These are phyloP conservation scores for Podaxis carcinomalis DNA, from an alignment of 768 basidiomycete genomes.

Conservation along the genomic window DNA sequence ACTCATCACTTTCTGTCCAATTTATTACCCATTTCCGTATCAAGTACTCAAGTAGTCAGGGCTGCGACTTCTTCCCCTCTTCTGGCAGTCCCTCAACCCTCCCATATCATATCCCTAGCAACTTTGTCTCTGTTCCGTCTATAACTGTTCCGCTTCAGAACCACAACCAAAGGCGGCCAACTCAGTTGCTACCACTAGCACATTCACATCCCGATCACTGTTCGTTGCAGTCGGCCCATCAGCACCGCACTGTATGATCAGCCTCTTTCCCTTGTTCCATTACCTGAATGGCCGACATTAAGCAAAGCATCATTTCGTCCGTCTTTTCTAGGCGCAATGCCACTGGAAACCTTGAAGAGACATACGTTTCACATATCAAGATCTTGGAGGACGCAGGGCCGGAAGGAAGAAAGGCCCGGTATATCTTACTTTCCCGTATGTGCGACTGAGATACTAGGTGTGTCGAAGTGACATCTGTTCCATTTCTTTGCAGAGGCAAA, in stretches of 20 bases:
- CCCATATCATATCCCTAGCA: neutral
- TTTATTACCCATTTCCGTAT: neutral
- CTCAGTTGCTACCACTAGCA: neutral
- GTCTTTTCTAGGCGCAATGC: slow-evolving; percentile 76
- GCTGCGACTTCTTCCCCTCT: neutral
- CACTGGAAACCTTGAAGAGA: slow-evolving; percentile 62
- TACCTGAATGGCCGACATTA: slow-evolving; percentile 41
- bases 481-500: slow-evolving; percentile 42
- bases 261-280: slow-evolving; percentile 13
- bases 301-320: slow-evolving; percentile 73
- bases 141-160: neutral
- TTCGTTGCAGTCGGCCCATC: neutral
- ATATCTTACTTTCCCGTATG: slow-evolving; percentile 88
- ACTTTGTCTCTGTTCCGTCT: neutral
- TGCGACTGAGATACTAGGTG: slow-evolving; percentile 6
- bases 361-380: slow-evolving; percentile 85
- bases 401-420: slow-evolving; percentile 81
- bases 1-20: neutral
- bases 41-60: neutral
- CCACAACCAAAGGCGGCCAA: neutral
- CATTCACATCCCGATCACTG: neutral
- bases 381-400: slow-evolving; percentile 83
- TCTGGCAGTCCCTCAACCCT: neutral
- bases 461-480: neutral
- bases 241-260: neutral